Base-by-base conservation (phyloP, 1,284 basidiomycete genomes). In the Spongispora temasekensis region DNA sequence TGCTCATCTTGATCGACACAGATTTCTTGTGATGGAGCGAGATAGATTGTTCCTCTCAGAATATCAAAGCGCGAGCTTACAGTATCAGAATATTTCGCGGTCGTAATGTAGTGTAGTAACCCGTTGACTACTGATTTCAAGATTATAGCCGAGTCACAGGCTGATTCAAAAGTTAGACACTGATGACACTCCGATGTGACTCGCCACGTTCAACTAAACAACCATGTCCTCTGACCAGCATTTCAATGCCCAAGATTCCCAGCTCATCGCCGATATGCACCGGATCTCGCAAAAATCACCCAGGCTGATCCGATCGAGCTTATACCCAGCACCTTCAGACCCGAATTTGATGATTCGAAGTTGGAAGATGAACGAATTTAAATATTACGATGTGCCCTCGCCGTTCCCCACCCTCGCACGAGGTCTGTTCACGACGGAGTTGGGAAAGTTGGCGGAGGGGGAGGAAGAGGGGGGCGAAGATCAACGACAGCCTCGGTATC, bases 321-420 rank as follows among this genome's bases (percentile, higher is more conserved):
- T 75, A 4, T 88, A 90, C 68, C 48, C 70, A 1, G 84, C 82
- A 0, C 86, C 88, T 0, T 82, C 82, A 0, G 83, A 84, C 60
- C 80, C 84, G 0, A 67, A 70, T 4, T 78, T 88, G 63, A 69
- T 71, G 9, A 77, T 97, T 31, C 82, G 84, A 13, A 94, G 91
- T 77, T 98, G 95, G 95, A 96, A 94, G 79, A 95, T 97, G 94
- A 91, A 92, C 69, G 95, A 97, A 74, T 92, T 89, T 81, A 93
- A 94, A 74, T 98, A 97, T 76, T 92, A 93, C 62, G 85, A 90
- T 52, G 81, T 93, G 4, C 93, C 94, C 0, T 93, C 91, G 13
- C 93, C 93, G 0, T 97, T 97, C 71, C 95, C 95, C 1, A 97
- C 94, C 0, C 84, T 96, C 25, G 95, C 94, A 0, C 79, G 95